phyloP scores from a whole-genome alignment of 2,329 filamentous ascomycete species.

The Cordyceps militaris region DNA sequence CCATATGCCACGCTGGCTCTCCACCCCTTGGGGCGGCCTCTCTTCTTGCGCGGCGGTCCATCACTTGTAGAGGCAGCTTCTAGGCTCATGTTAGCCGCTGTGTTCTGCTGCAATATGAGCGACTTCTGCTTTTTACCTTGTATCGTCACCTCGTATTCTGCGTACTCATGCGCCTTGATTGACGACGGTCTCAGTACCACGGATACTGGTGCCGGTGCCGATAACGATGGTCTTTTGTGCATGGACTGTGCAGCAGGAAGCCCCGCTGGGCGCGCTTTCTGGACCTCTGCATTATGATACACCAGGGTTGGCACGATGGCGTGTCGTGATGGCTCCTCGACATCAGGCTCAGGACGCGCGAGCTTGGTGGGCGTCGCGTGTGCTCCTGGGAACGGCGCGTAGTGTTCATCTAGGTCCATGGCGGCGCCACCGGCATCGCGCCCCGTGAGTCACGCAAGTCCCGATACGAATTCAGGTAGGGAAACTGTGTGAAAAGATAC shows the following conservation, averaged over 20 bases:
- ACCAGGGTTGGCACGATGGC: neutral
- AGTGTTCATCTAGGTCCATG: neutral
- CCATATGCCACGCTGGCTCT: conserved; percentile 26
- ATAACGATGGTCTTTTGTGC: neutral
- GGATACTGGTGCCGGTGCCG: neutral
- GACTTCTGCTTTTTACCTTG: neutral
- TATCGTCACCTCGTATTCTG: neutral
- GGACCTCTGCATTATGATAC: neutral
- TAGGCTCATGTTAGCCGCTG: neutral
- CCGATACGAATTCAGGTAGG: neutral
- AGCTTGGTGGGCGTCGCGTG: neutral
- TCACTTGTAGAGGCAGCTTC: neutral
- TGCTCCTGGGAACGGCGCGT: conserved; percentile 3
- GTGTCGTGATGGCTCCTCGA: neutral
- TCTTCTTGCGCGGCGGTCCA: neutral
- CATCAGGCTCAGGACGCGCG: neutral
- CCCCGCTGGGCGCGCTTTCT: neutral
- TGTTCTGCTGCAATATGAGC: neutral
- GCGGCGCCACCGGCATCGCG: neutral
- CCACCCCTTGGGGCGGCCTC: conserved; percentile 44
- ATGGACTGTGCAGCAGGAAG: neutral
- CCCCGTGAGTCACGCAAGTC: neutral
- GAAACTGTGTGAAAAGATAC: neutral
- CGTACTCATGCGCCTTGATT: conserved; percentile 6
- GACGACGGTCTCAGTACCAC: conserved; percentile 5